Evolutionary conservation across 345 rosid species (phyloP), one percentile per base, ranked within the genome.

Genomic region (Tarenaya hassleriana): DNA sequence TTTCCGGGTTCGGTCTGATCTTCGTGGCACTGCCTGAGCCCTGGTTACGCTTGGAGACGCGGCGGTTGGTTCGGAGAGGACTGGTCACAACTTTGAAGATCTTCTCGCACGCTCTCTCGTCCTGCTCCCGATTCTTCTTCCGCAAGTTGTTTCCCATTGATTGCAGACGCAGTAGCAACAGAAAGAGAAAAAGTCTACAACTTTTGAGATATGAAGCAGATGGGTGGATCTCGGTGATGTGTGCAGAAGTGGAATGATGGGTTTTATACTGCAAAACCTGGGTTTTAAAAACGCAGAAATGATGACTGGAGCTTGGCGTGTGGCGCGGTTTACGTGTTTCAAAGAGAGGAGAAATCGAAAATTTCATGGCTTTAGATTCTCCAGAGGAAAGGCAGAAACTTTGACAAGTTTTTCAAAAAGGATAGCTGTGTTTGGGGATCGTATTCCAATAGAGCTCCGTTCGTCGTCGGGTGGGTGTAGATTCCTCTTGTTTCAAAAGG

Each of bases 41-140:
- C 15, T 52, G 38, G 13, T 50, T 7, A 53, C 66, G 61, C 52
- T 41, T 58, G 60, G 69, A 43, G 42, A 58, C 57, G 59, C 69
- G 64, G 18, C 64, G 49, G 38, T 43, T 41, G 37, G 35, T 54
- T 41, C 66, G 65, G 17, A 66, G 34, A 32, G 70, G 70, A 34
- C 56, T 60, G 33, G 61, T 60, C 47, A 67, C 41, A 32, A 61
- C 71, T 67, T 60, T 27, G 52, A n/a, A 66, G 41, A 66, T 32
- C 56, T 60, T 66, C 61, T 60, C 70, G 5, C 70, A 66, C 40
- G 52, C 51, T 66, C 51, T 53, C 35, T 53, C 56, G 43, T 52
- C 58, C 29, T 24, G 29, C 29, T 24, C 5, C 29, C 5, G 29
- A 2, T 24, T 24, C 29, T 24, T 24, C 29, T 5, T 24, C 5